Evolutionary conservation across 2,329 filamentous ascomycete species (phyloP).

Genomic region (Cadophora luteo-olivacea): DNA sequence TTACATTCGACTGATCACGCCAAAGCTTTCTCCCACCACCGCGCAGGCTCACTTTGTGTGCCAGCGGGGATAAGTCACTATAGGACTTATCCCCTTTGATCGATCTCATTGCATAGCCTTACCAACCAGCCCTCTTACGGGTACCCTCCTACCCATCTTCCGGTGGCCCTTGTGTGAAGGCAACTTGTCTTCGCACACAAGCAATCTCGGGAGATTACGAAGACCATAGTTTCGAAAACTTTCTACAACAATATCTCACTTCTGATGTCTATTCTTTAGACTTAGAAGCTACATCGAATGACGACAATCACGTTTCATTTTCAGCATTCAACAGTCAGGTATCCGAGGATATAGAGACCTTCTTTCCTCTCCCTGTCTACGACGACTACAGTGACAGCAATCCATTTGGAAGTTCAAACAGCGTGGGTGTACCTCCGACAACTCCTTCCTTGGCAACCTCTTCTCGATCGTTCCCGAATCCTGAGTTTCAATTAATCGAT

Average conservation of each 20-base stretch:
- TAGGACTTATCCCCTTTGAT: neutral
- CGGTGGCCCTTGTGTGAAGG: slow-evolving; percentile 21
- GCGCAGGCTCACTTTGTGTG: neutral
- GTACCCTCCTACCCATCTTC: neutral
- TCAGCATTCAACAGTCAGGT: neutral
- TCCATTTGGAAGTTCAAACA: neutral
- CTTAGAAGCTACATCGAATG: slow-evolving; percentile 17
- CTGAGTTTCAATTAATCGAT: neutral
- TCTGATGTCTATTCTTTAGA: slow-evolving; percentile 14
- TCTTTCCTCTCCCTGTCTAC: neutral
- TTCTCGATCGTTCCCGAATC: neutral
- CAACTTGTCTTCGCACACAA: slow-evolving; percentile 27
- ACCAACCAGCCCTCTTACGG: neutral
- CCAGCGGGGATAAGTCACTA: neutral
- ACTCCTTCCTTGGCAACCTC: neutral
- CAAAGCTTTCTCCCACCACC: neutral
- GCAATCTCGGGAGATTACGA: slow-evolving; percentile 21
- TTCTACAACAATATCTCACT: slow-evolving; percentile 25
- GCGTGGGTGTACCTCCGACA: neutral
- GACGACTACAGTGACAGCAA: neutral
- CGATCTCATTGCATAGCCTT: neutral
- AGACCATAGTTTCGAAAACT: slow-evolving; percentile 24
- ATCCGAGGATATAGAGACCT: neutral
- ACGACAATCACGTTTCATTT: slow-evolving; percentile 8
- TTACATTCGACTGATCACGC: neutral